These are phyloP conservation scores for Trypanosoma theileri DNA, from an alignment of 208 protist genomes.

Conservation along the genomic window DNA sequence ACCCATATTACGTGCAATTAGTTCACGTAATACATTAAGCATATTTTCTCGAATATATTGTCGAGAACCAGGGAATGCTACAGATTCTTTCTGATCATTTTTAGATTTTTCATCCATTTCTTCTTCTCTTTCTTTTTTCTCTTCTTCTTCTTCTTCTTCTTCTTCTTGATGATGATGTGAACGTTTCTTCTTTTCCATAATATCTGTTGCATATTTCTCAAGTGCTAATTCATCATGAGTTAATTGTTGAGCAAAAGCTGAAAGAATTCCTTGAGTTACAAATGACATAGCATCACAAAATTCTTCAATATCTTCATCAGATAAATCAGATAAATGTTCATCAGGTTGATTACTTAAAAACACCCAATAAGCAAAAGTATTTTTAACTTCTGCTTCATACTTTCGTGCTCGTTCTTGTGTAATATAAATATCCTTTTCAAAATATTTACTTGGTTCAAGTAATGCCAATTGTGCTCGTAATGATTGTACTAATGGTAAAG, in stretches of 20 bases:
- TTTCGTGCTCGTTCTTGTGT: slow-evolving; percentile 76
- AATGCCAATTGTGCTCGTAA: slow-evolving; percentile 41
- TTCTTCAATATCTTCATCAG: slow-evolving; percentile 34
- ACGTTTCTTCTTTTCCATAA: slow-evolving; percentile 33
- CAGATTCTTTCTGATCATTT: neutral
- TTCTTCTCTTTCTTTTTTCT: neutral
- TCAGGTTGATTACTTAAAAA: slow-evolving; percentile 50
- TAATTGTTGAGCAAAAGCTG: slow-evolving; percentile 71
- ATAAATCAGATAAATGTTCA: slow-evolving; percentile 38
- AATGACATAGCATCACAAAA: slow-evolving; percentile 59
- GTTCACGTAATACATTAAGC: slow-evolving; percentile 87
- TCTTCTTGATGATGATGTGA: slow-evolving; percentile 1
- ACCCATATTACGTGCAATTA: slow-evolving; percentile 84
- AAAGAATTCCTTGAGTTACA: slow-evolving; percentile 56
- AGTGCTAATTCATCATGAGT: slow-evolving; percentile 68
- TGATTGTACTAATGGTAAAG: slow-evolving; percentile 40
- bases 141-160: slow-evolving; percentile 15
- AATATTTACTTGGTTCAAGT: slow-evolving; percentile 81
- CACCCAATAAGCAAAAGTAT: slow-evolving; percentile 79
- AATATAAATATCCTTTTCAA: slow-evolving; percentile 78
- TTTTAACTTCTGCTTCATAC: slow-evolving; percentile 87
- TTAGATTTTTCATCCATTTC: neutral
- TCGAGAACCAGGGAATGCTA: slow-evolving; percentile 73
- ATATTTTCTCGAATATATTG: slow-evolving; percentile 83
- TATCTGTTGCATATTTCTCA: slow-evolving; percentile 53